Evolutionary conservation across 1,284 basidiomycete genomes (phyloP), one percentile per base, ranked within the genome.

Genomic region (Rhodotorula sp.): DNA sequence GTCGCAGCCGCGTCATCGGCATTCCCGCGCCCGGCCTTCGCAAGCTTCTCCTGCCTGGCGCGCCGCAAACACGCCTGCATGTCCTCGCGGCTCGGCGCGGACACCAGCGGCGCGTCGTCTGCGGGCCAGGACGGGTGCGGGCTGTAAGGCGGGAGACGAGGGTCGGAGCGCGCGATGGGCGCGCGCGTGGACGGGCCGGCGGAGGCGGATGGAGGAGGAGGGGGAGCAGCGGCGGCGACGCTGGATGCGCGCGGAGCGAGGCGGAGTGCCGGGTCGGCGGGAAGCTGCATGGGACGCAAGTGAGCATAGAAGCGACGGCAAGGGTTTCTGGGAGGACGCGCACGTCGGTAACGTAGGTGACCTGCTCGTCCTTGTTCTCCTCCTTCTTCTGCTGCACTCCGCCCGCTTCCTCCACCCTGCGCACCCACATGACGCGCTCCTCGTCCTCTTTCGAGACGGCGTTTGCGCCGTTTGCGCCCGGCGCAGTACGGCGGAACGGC

Each of bases 351-450:
- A 53, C 19, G 44, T 53, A 62, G 0, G 61, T n/a, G 12, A 45
- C 25, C n/a, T 46, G 12, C 27, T 41, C 27, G 7, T 25, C 53
- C 7, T 3, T 17, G 17, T 10, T 16, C 14, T 8, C 46, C 12
- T 21, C n/a, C 19, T 7, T 52, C 42, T n/a, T 23, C 10, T 8
- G 3, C 25, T 5, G 1, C 49, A 7, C 21, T 7, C 19, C 27
- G 2, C 9, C 52, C 12, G 5, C 41, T 23, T 25, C 34, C 49
- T 60, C 64, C 23, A 64, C 27, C 45, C 41, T 55, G 0, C 16
- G 27, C 13, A 64, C 62, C 62, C 62, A 64, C 14, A n/a, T 49
- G n/a, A 42, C 53, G 25, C 62, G 27, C 21, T 17, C 16, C 34
- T 21, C 27, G 17, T 49, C 25, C 42, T 4, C 2, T 5, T 34